Evolutionary conservation across 768 basidiomycete species (phyloP), one percentile per base, ranked within the genome.

Genomic region (Candolleomyces eurysporus): DNA sequence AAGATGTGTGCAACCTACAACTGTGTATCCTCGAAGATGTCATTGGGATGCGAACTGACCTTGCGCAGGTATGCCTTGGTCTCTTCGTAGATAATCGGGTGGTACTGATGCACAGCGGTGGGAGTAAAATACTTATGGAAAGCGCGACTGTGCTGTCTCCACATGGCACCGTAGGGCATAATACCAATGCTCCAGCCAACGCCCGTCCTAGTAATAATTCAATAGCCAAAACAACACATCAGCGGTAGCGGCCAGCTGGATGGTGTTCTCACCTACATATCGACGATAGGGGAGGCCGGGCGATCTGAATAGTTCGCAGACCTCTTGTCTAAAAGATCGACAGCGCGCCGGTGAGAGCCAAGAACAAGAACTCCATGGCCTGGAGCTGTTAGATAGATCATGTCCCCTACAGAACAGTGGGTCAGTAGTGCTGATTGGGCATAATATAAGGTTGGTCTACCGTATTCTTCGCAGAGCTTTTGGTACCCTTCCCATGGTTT

Each of bases 111-210:
- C 2, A 69, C 65, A 14, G 58, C 61, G 36, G 69, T 68, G 50
- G 66, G 68, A 17, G 65, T 63, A 55, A 74, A 63, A 4, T 66
- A 66, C 59, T 70, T 67, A 5, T 69, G 68, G 32, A 63, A 65
- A 9, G 70, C 64, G 48, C 68, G 67, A 32, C 73, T 68, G 59
- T 67, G 71, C 19, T 67, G 64, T 39, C 67, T 61, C 73, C 73
- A 74, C 42, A 58, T 64, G 30, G 70, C 61, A 7, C 66, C 68
- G 57, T 73, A 73, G 0, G 70, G 68, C 13, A 68, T 63, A 54
- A 69, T 63, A 17, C 65, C 63, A 22, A 71, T 61, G 8, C 64
- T 62, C 52, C 68, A 63, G 32, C 61, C 63, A 66, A 68, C 70
- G 7, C 65, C 66, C 71, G 70, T 71, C 21, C 71, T 72, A 50